Evolutionary conservation across 2,329 filamentous ascomycete species (phyloP).

Genomic region (Aspergillus hiratsukae): DNA sequence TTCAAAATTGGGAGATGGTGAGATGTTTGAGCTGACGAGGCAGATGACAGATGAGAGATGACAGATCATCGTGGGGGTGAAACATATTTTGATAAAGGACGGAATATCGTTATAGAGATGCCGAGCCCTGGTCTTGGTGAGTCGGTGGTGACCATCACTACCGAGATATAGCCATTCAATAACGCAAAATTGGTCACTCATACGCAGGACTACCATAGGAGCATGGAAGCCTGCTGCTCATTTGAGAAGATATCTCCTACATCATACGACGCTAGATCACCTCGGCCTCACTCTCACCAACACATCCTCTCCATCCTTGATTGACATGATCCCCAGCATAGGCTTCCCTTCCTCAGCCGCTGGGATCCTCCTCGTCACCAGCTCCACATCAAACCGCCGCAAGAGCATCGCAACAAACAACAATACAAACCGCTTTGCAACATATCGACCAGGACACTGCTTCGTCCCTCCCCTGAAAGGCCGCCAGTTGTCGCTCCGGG

Average conservation of each 20-base stretch:
- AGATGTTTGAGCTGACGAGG: neutral
- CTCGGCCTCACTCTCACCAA: neutral
- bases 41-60: neutral
- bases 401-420: neutral
- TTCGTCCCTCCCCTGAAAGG: neutral
- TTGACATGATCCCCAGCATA: neutral
- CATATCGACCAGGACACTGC: neutral
- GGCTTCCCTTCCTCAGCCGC: constrained; percentile 14
- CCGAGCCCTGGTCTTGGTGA: too few relatives aligned
- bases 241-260: too few relatives aligned
- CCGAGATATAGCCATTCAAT: too few relatives aligned
- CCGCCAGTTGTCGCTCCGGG: neutral
- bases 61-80: too few relatives aligned
- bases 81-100: too few relatives aligned
- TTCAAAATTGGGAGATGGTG: neutral
- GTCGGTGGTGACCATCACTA: too few relatives aligned
- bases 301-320: neutral
- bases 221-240: too few relatives aligned
- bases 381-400: constrained; percentile 6
- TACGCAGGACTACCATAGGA: too few relatives aligned
- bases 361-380: constrained; percentile 3
- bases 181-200: too few relatives aligned
- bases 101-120: too few relatives aligned
- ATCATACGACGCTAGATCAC: neutral
- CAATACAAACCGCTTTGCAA: constrained; percentile 1